Evolutionary conservation across 768 basidiomycete genomes (phyloP).

Genomic region (Russula vinacea): DNA sequence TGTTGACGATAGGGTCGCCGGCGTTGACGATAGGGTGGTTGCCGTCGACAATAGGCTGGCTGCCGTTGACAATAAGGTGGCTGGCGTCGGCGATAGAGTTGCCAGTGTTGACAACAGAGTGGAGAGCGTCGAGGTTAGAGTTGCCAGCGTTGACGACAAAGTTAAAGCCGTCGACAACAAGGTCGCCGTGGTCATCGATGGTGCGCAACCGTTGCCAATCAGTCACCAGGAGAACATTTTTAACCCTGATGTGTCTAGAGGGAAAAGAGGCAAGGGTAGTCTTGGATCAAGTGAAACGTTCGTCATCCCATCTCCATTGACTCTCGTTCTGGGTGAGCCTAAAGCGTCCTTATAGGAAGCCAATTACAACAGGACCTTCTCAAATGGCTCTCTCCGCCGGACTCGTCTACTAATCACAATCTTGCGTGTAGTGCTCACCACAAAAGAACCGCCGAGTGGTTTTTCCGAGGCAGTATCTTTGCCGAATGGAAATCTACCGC

Average conservation of each 20-base stretch:
- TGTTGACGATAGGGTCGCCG: too few relatives aligned
- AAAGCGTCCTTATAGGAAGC: not conserved
- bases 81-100: not conserved
- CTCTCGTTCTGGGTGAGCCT: not conserved
- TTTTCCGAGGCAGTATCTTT: not conserved
- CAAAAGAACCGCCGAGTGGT: not conserved
- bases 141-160: not conserved
- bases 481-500: not conserved
- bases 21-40: not conserved
- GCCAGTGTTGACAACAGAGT: not conserved
- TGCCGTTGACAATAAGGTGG: not conserved
- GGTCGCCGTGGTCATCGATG: not conserved
- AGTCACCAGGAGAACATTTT: not conserved
- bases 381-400: conserved; percentile 3
- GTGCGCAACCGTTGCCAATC: not conserved
- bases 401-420: conserved; percentile 1
- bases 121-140: not conserved
- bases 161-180: not conserved
- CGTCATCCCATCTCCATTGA: not conserved
- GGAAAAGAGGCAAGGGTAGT: not conserved
- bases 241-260: not conserved
- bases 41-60: not conserved
- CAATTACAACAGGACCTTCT: not conserved
- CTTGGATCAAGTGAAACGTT: not conserved
- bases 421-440: not conserved